Evolutionary conservation across 805 yeast species (phyloP).

Genomic region (Tetrapisispora pingtungensis): DNA sequence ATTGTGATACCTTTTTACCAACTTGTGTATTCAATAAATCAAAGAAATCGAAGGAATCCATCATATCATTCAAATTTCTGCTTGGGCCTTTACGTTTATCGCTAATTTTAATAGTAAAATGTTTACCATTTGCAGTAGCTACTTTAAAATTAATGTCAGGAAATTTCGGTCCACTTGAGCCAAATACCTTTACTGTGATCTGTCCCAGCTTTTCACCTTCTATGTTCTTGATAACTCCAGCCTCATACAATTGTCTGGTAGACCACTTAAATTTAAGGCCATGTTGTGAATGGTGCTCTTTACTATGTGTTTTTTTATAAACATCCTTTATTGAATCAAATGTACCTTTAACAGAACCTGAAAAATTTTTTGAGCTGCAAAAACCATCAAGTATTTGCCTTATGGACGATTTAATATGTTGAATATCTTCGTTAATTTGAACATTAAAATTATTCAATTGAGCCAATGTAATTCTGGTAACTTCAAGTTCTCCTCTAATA

Average conservation of each 20-base stretch:
- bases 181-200: constrained; percentile 30
- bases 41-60: constrained; percentile 53
- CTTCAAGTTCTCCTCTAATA: constrained; percentile 37
- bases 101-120: constrained; percentile 53
- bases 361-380: constrained; percentile 31
- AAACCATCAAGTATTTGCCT: constrained; percentile 41
- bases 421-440: constrained; percentile 33
- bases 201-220: constrained; percentile 40
- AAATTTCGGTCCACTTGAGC: constrained; percentile 39
- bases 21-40: constrained; percentile 65
- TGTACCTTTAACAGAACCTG: constrained; percentile 22
- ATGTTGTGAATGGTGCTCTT: constrained; percentile 19
- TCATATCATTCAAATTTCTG: constrained; percentile 21
- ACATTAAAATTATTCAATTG: constrained; percentile 38
- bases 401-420: constrained; percentile 37
- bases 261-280: constrained; percentile 63
- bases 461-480: constrained; percentile 36
- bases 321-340: constrained; percentile 35
- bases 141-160: constrained; percentile 63
- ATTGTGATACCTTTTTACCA: constrained; percentile 41
- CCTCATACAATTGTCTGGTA: constrained; percentile 64
- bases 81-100: constrained; percentile 27
- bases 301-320: constrained; percentile 29
- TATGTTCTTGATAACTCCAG: constrained; percentile 52
- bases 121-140: constrained; percentile 63